Percentiles rank a stretch among this genome's conserved stretches.
Conservation (phyloP, 2,329 filamentous ascomycete species). For the Diplodia corticola region DNA sequence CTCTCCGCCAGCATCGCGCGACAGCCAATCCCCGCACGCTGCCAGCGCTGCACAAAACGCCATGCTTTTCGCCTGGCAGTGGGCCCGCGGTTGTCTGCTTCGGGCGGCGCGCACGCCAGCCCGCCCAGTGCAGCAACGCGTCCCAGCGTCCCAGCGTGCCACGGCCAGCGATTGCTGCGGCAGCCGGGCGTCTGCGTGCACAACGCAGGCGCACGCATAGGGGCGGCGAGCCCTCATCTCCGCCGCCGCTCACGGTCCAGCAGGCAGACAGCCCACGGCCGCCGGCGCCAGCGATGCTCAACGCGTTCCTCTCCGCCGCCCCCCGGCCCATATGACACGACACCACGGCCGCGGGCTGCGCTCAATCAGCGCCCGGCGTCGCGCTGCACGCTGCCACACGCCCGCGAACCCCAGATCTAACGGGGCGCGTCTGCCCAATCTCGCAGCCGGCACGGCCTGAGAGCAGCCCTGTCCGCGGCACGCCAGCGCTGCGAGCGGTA, state of each 20-base stretch:
- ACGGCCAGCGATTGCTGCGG: slow-evolving; percentile 1
- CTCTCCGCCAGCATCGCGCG: slow-evolving; percentile 22
- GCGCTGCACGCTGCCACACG: slow-evolving; percentile 13
- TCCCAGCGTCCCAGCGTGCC: slow-evolving; percentile 19
- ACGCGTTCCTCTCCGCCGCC: slow-evolving; percentile 19
- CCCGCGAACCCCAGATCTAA: slow-evolving; percentile 19
- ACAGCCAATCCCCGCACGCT: slow-evolving; percentile 25
- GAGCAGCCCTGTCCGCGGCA: slow-evolving; percentile 11
- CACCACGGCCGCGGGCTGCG: slow-evolving; percentile 2
- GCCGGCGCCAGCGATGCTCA: neutral
- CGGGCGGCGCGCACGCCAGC: slow-evolving; percentile 13
- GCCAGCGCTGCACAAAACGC: slow-evolving; percentile 20
- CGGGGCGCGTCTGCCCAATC: slow-evolving; percentile 19
- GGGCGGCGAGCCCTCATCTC: slow-evolving; percentile 15
- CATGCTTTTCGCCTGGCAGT: slow-evolving; percentile 21
- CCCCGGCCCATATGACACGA: slow-evolving; percentile 19
- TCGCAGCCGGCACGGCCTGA: slow-evolving; percentile 5
- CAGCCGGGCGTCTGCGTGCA: slow-evolving; percentile 3
- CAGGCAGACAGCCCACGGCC: neutral
- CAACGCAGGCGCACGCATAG: slow-evolving; percentile 13
- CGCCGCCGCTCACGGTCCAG: slow-evolving; percentile 15
- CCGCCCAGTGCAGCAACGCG: neutral
- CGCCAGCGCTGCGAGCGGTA: slow-evolving; percentile 17
- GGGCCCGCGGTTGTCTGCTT: slow-evolving; percentile 14
- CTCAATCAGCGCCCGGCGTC: slow-evolving; percentile 11